phyloP scores from a whole-genome alignment of 148 eudicot genomes.

The Spergularia bocconei region DNA sequence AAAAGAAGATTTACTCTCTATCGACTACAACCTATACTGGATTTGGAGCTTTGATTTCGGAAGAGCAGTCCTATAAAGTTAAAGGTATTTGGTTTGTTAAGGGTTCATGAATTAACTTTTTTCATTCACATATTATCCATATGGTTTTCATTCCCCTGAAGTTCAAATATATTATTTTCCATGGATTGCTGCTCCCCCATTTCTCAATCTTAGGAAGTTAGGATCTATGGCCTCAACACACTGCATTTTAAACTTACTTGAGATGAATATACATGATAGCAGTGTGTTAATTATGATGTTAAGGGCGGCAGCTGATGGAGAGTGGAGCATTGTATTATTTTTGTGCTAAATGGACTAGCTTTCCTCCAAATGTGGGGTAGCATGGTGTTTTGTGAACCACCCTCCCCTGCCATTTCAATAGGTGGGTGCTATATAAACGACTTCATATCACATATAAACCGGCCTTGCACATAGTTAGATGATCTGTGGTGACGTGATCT shows the following conservation, averaged over 20 bases:
- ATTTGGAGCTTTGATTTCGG: constrained; percentile 85
- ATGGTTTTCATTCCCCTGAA: constrained; percentile 2
- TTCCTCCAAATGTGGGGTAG: not conserved
- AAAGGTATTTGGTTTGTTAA: constrained; percentile 51
- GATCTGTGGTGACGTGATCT: not conserved
- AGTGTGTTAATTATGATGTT: not conserved
- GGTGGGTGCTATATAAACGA: not conserved
- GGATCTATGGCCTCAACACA: not conserved
- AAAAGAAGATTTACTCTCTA: constrained; percentile 88
- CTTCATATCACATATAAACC: not conserved
- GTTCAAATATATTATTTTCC: not conserved
- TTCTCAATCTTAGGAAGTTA: not conserved
- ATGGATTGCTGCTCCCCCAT: not conserved
- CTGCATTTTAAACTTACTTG: not conserved
- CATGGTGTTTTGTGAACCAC: not conserved
- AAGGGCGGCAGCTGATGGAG: not conserved
- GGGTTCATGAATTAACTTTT: not conserved
- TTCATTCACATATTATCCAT: not conserved
- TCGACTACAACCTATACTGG: constrained; percentile 89
- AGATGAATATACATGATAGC: not conserved
- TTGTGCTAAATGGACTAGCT: not conserved
- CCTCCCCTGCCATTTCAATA: not conserved
- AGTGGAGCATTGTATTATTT: not conserved
- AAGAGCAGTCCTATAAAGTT: constrained; percentile 80
- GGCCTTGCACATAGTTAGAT: not conserved